Conservation (phyloP, 2,329 filamentous ascomycete species). For the Colletotrichum lentis region DNA sequence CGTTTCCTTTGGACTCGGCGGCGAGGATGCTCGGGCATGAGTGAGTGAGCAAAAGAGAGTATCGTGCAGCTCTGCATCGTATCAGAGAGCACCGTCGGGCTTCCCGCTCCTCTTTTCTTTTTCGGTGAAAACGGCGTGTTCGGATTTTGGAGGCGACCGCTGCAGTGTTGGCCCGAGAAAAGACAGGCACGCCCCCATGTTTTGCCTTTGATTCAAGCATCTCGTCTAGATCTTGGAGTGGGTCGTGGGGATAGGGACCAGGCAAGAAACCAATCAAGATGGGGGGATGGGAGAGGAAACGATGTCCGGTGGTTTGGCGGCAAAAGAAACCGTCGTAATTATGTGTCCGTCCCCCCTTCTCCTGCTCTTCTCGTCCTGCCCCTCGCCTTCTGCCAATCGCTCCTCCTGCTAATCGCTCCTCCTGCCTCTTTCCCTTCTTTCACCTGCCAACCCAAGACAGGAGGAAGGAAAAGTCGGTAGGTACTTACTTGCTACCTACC, state of each 20-base stretch:
- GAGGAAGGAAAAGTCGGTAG: not conserved
- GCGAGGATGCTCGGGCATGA: not conserved
- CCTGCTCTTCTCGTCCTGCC: not conserved
- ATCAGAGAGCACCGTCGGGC: not conserved
- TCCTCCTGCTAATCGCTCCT: not conserved
- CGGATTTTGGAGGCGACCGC: conserved; percentile 10
- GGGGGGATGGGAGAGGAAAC: conserved; percentile 4
- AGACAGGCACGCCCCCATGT: conserved; percentile 24
- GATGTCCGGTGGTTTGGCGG: conserved; percentile 27
- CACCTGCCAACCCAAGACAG: conserved; percentile 26
- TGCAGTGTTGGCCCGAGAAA: conserved; percentile 23
- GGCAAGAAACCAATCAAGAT: not conserved
- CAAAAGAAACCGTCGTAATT: conserved; percentile 10
- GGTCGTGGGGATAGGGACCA: conserved; percentile 29
- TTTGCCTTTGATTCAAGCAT: conserved; percentile 35
- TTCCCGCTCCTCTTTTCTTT: too few relatives aligned
- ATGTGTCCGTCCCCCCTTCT: not conserved
- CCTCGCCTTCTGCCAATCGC: not conserved
- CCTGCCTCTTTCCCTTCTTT: conserved; percentile 3
- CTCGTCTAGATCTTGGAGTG: conserved; percentile 37
- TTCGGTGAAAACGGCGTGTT: conserved; percentile 1
- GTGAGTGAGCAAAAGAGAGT: not conserved
- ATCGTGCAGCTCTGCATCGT: conserved; percentile 16
- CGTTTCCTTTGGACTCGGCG: not conserved
- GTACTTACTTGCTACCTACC: too few relatives aligned